A percentile compares a stretch with the other conserved stretches of the same genome.
These are phyloP conservation scores for Tricholomella constricta DNA, from an alignment of 768 basidiomycete species.

Conservation along the genomic window DNA sequence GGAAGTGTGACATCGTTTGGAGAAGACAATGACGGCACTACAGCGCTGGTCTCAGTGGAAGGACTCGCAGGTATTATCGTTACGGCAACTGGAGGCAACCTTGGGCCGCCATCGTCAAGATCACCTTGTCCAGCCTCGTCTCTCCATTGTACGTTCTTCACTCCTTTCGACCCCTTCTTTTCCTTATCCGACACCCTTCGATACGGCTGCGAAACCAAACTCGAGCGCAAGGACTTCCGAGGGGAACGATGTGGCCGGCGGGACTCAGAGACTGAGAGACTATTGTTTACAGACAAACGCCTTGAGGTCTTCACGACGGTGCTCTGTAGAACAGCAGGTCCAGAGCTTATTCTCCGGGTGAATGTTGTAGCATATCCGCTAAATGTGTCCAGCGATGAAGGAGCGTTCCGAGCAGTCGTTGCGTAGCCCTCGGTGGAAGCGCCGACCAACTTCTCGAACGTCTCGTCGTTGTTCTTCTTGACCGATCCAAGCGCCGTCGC, in stretches of 20 bases:
- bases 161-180: conserved; percentile 52
- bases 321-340: conserved; percentile 44
- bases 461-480: conserved; percentile 68
- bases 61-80: conserved; percentile 48
- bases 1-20: conserved; percentile 32
- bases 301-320: conserved; percentile 28
- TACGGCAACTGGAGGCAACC: conserved; percentile 33
- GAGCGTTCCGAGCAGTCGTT: conserved; percentile 30
- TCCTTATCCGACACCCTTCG: conserved; percentile 66
- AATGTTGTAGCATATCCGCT: conserved; percentile 52
- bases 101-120: conserved; percentile 62
- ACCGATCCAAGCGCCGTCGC: conserved; percentile 52
- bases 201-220: conserved; percentile 58
- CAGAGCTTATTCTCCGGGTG: conserved; percentile 51
- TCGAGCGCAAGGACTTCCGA: conserved; percentile 72
- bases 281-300: conserved; percentile 42
- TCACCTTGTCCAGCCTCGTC: conserved; percentile 86
- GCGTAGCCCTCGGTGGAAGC: conserved; percentile 65
- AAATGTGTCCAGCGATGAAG: conserved; percentile 48
- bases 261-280: conserved; percentile 51
- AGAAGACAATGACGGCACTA: conserved; percentile 20
- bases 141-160: conserved; percentile 84
- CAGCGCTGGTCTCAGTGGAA: conserved; percentile 23
- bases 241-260: conserved; percentile 61
- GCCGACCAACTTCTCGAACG: conserved; percentile 67